Base-by-base conservation (phyloP, 139 green algal species). In the Chlamydomonas incerta region DNA sequence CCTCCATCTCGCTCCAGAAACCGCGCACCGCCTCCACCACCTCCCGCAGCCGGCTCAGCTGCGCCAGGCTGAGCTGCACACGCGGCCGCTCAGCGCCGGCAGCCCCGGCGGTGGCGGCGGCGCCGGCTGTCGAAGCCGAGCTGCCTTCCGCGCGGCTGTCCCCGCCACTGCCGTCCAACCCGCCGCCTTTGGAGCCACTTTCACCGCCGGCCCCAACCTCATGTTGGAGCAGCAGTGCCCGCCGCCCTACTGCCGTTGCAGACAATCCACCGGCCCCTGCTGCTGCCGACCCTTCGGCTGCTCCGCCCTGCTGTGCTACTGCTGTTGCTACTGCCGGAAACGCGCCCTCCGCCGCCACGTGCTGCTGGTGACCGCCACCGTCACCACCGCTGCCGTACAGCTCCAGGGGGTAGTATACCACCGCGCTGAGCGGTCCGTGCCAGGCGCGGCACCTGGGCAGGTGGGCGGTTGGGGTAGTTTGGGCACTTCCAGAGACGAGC, bases 361-460 rank as follows among this genome's bases (percentile, higher is more conserved):
- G 41, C 41, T 50, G 41, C 41, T 8, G 41, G 6, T 50, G 8
- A 31, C 66, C 68, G 68, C 34, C 33, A 6, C 2, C 68, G 34
- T 4, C 33, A 74, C 15, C 41, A 24, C 24, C 28, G 1, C 1
- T 35, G 35, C 35, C 55, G 47, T 79, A 46, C 72, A 68, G 50
- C 9, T 37, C 15, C 20, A 88, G 65, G n/a, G 82, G 71, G 0
- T 83, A 3, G 82, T 88, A 88, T 5, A 88, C 65, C 2, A 34
- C 82, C 23, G 82, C 82, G 62, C 46, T 72, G 14, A 87, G 71
- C 28, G 86, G 86, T 3, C 86, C 86, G 46, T 62, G 60, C 80
- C 80, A 90, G 50, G 71, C 80, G 35, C 84, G 84, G 72, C 86
- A 50, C 41, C 41, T 50, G 41, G 41, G 8, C 8, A 8, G 5